Evolutionary conservation across 2,329 filamentous ascomycete genomes (phyloP).

Genomic region (Sporothrix sp.): DNA sequence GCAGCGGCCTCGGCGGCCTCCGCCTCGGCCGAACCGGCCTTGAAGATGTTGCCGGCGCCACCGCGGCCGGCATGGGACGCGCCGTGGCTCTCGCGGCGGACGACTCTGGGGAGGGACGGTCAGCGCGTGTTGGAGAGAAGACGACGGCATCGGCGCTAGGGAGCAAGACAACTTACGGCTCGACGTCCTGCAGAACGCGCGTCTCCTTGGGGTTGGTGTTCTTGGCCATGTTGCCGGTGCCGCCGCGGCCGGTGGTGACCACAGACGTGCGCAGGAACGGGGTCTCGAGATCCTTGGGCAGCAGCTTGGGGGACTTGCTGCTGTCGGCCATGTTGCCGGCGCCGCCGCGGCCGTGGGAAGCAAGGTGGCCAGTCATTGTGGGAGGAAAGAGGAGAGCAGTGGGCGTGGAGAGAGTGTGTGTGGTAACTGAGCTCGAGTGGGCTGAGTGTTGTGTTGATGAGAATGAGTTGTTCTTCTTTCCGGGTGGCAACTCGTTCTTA

Average conservation of each 20-base stretch:
- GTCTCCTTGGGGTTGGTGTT: constrained; percentile 64
- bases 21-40: constrained; percentile 34
- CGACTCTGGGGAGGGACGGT: constrained; percentile 30
- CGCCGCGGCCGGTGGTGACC: constrained; percentile 84
- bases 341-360: constrained; percentile 67
- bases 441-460: not conserved
- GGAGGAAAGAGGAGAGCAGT: not conserved
- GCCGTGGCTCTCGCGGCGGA: constrained; percentile 47
- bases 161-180: constrained; percentile 47
- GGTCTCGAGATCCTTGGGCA: constrained; percentile 61
- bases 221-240: constrained; percentile 75
- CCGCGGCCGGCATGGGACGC: constrained; percentile 62
- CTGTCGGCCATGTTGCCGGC: constrained; percentile 62
- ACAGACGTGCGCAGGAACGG: constrained; percentile 74
- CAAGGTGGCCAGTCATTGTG: constrained; percentile 31
- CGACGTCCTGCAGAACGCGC: constrained; percentile 74
- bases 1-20: constrained; percentile 19
- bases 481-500: not conserved
- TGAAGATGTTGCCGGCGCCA: constrained; percentile 62
- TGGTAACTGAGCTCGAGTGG: not conserved
- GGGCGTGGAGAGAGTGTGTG: not conserved
- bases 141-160: too few relatives aligned
- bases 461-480: not conserved
- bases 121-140: not conserved
- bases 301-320: constrained; percentile 36